Conservation (phyloP, 129 eudicot genomes). For the Flaveria robusta region DNA sequence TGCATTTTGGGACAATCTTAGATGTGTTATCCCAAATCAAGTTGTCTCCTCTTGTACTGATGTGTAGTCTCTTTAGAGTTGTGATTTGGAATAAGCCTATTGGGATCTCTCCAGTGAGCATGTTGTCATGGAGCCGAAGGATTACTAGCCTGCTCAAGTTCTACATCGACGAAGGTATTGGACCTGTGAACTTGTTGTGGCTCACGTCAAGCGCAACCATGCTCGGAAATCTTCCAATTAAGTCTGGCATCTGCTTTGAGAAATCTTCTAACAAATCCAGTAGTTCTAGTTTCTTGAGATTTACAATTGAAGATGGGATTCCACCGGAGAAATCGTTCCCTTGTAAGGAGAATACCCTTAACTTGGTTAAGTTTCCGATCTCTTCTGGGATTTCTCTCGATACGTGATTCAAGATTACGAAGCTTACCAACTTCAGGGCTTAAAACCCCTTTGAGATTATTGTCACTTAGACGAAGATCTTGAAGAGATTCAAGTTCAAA, state of each 20-base stretch:
- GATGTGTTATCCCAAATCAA: conserved; percentile 47
- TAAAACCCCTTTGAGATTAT: conserved; percentile 38
- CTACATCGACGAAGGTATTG: conserved; percentile 45
- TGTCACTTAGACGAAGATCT: conserved; percentile 45
- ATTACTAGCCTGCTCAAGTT: conserved; percentile 42
- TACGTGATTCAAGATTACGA: conserved; percentile 30
- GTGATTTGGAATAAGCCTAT: conserved; percentile 42
- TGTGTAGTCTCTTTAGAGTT: conserved; percentile 26
- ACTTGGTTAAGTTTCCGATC: conserved; percentile 48
- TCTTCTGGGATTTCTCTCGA: conserved; percentile 41
- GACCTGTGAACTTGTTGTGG: conserved; percentile 43
- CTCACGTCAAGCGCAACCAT: conserved; percentile 46
- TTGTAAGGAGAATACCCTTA: conserved; percentile 36
- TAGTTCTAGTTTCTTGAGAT: conserved; percentile 36
- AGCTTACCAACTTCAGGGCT: conserved; percentile 45
- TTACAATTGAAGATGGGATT: conserved; percentile 42
- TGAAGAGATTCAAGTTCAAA: conserved; percentile 30
- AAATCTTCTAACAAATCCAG: conserved; percentile 47
- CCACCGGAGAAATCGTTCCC: conserved; percentile 41
- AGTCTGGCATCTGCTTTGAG: conserved; percentile 41
- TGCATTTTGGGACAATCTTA: conserved; percentile 45
- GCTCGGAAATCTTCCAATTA: conserved; percentile 40
- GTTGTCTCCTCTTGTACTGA: conserved; percentile 42
- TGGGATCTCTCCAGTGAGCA: conserved; percentile 48
- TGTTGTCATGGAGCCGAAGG: conserved; percentile 39